phyloP scores from a whole-genome alignment of 2,329 filamentous ascomycete species.

The Thielaviopsis ethacetica region DNA sequence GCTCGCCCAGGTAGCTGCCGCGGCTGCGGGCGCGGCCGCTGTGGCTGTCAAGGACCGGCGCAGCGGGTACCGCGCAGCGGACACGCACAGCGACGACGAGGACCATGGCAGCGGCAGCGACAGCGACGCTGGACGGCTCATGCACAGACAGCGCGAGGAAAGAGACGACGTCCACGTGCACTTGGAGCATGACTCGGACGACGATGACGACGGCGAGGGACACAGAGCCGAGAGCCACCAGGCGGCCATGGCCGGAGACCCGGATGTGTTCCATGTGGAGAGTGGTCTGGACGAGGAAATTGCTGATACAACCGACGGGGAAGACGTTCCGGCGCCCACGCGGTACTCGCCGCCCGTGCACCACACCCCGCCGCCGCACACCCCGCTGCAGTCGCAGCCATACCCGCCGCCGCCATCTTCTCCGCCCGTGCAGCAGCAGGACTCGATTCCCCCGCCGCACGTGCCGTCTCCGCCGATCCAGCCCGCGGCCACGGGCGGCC shows the following conservation, averaged over 20 bases:
- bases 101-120: background rate
- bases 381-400: background rate
- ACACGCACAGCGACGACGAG: background rate
- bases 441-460: background rate
- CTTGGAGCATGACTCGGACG: background rate
- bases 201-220: background rate
- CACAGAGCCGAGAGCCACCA: too few species aligned
- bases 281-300: background rate
- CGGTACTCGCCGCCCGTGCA: too few species aligned
- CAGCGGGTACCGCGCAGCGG: background rate
- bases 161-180: background rate
- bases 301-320: background rate
- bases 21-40: background rate
- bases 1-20: background rate
- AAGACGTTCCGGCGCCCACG: background rate
- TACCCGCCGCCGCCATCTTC: background rate
- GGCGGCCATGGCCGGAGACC: background rate
- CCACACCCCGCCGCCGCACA: too few species aligned
- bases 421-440: background rate
- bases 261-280: background rate
- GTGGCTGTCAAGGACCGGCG: background rate
- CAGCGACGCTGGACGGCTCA: background rate
- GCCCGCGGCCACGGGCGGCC: too few species aligned
- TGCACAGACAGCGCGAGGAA: background rate
- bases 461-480: background rate